phyloP scores from a whole-genome alignment of 495 filamentous ascomycete species.

The Aspergillus bridgeri region DNA sequence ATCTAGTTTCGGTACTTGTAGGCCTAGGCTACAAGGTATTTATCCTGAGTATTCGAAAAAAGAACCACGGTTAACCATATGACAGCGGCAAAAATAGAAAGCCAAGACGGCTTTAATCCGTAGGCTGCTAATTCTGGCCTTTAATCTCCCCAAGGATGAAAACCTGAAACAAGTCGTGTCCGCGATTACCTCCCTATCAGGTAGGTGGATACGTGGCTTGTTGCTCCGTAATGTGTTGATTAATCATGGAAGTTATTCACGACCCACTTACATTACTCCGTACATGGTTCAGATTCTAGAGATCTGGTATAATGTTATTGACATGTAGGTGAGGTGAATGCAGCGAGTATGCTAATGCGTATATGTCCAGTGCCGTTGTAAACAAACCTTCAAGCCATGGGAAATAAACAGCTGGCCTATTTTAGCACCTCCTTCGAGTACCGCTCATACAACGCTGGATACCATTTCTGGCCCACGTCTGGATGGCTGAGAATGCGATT shows the following conservation, averaged over 20 bases:
- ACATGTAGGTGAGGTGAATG: no score
- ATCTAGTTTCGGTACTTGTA: no score
- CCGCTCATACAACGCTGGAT: conserved; percentile 63
- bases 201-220: background rate
- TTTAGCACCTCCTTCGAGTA: conserved; percentile 24
- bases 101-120: background rate
- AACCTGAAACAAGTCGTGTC: background rate
- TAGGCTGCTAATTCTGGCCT: background rate
- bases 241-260: background rate
- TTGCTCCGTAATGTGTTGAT: no score
- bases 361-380: no score
- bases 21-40: background rate
- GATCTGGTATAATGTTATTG: no score
- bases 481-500: conserved; percentile 90
- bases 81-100: background rate
- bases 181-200: background rate
- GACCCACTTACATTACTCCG: no score
- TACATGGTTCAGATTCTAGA: no score
- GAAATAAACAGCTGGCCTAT: no score
- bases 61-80: background rate
- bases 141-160: background rate
- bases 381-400: no score
- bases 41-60: background rate
- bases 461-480: conserved; percentile 86
- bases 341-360: no score